Conservation (phyloP, 2,329 filamentous ascomycete species). For the Chaetomium strumarium region DNA sequence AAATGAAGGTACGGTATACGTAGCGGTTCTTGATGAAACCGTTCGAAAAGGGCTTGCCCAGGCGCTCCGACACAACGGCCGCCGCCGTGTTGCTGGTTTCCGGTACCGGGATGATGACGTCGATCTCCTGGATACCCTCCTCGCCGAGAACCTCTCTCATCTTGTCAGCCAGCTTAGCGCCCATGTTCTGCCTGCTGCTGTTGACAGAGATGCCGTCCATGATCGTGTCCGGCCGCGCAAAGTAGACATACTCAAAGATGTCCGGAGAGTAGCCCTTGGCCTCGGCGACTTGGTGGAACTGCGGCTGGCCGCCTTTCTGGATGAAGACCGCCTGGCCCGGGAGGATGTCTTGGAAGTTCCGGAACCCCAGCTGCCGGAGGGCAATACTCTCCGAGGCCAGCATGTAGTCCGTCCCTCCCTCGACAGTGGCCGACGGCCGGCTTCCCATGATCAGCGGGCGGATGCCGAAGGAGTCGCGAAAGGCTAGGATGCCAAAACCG, state of each 20-base stretch:
- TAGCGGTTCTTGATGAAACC: slow-evolving; percentile 89
- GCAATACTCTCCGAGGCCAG: slow-evolving; percentile 87
- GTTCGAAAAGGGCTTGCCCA: slow-evolving; percentile 72
- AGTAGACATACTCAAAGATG: slow-evolving; percentile 85
- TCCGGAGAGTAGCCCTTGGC: slow-evolving; percentile 71
- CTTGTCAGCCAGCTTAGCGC: slow-evolving; percentile 68
- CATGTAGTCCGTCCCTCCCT: slow-evolving; percentile 73
- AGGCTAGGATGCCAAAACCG: slow-evolving; percentile 71
- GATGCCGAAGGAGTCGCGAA: slow-evolving; percentile 75
- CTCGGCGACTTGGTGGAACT: slow-evolving; percentile 68
- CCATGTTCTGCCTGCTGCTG: slow-evolving; percentile 80
- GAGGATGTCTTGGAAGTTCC: slow-evolving; percentile 66
- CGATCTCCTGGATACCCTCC: slow-evolving; percentile 67
- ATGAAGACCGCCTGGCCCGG: slow-evolving; percentile 85
- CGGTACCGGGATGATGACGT: slow-evolving; percentile 73
- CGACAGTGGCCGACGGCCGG: slow-evolving; percentile 57
- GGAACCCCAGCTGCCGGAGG: slow-evolving; percentile 73
- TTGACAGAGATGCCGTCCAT: slow-evolving; percentile 89
- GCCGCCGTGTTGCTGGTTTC: slow-evolving; percentile 75
- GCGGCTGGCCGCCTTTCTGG: slow-evolving; percentile 66
- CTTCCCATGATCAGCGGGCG: slow-evolving; percentile 76
- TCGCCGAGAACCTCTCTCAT: slow-evolving; percentile 63
- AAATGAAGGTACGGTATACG: slow-evolving; percentile 70
- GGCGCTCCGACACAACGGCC: slow-evolving; percentile 64
- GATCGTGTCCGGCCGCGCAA: slow-evolving; percentile 71